Evolutionary conservation across 768 basidiomycete species (phyloP), one percentile per base, ranked within the genome.

Genomic region (Sarcodon sp.): DNA sequence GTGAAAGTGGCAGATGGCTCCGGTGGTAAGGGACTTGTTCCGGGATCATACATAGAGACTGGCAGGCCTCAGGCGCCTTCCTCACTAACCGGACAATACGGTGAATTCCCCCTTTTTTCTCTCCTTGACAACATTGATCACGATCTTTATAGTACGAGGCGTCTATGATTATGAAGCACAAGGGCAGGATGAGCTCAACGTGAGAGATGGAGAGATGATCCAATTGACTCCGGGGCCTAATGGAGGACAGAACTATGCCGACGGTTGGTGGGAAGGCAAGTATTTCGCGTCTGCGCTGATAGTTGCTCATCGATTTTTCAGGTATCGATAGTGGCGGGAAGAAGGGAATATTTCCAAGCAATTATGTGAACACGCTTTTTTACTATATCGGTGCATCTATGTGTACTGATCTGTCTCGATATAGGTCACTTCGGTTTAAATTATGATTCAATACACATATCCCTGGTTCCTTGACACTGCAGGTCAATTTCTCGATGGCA

Each of bases 181-280:
- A 55, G 87, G 84, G 15, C 60, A 73, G 6, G 87, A 86, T 55
- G 87, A 90, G 55, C 61, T 89, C 8, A 66, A 63, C 47, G 66
- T 89, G 35, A 60, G 60, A 39, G 82, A 76, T 56, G 83, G 82
- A 5, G 75, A 79, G 51, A 54, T 71, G 36, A 64, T 88, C 45
- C 75, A 81, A 55, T 68, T 90, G 51, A 76, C 82, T n/a, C 68
- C 64, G 31, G 81, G 78, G 1, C 68, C 72, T 16, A 61, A 66
- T 15, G 81, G 77, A 16, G 83, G 85, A 13, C 71, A 75, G 59
- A 67, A 77, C 55, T 83, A 80, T 58, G 83, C 74, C 31, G 78
- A 84, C 47, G 87, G 84, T 31, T 90, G 87, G 87, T 89, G 83
- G 80, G 86, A 89, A 79, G 87, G 87, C 80, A 57, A 55, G 67